A percentile compares a stretch with the other conserved stretches of the same genome.
These are phyloP conservation scores for Marasmius fiardii DNA, from an alignment of 1,284 basidiomycete genomes.

Conservation along the genomic window DNA sequence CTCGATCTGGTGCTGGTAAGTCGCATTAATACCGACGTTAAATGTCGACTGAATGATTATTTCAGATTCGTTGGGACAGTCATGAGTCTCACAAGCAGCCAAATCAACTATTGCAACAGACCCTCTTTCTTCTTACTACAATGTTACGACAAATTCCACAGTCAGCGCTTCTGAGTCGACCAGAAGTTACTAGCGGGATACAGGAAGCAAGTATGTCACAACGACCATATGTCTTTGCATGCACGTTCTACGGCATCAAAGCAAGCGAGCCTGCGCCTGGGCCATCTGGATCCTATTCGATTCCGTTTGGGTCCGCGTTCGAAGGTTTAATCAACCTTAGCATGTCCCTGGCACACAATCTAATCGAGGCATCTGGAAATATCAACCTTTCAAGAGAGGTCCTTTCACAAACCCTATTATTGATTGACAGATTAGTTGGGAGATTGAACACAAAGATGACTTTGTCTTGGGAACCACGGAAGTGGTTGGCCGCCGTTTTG, in stretches of 20 bases:
- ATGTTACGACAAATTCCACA: slow-evolving; percentile 52
- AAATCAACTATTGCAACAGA: slow-evolving; percentile 36
- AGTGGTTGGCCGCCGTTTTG: slow-evolving; percentile 54
- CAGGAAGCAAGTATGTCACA: slow-evolving; percentile 26
- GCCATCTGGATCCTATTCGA: slow-evolving; percentile 24
- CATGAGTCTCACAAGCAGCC: slow-evolving; percentile 24
- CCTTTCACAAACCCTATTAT: slow-evolving; percentile 43
- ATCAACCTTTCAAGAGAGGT: slow-evolving; percentile 38
- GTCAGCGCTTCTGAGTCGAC: slow-evolving; percentile 46
- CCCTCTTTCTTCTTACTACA: slow-evolving; percentile 50
- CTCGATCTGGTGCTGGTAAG: slow-evolving; percentile 61
- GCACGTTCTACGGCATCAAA: slow-evolving; percentile 55
- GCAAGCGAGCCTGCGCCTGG: slow-evolving; percentile 19
- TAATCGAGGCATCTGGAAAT: slow-evolving; percentile 29
- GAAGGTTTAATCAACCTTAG: slow-evolving; percentile 50
- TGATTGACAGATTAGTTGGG: slow-evolving; percentile 48
- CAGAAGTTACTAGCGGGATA: slow-evolving; percentile 36
- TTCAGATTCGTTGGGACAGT: neutral
- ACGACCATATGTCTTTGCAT: slow-evolving; percentile 53
- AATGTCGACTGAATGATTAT: neutral
- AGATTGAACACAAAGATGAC: slow-evolving; percentile 36
- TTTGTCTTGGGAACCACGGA: slow-evolving; percentile 52
- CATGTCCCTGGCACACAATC: slow-evolving; percentile 37
- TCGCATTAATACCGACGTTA: neutral
- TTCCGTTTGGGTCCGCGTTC: slow-evolving; percentile 57